Evolutionary conservation across 768 basidiomycete species (phyloP).

Genomic region (Termitomyces sp.): DNA sequence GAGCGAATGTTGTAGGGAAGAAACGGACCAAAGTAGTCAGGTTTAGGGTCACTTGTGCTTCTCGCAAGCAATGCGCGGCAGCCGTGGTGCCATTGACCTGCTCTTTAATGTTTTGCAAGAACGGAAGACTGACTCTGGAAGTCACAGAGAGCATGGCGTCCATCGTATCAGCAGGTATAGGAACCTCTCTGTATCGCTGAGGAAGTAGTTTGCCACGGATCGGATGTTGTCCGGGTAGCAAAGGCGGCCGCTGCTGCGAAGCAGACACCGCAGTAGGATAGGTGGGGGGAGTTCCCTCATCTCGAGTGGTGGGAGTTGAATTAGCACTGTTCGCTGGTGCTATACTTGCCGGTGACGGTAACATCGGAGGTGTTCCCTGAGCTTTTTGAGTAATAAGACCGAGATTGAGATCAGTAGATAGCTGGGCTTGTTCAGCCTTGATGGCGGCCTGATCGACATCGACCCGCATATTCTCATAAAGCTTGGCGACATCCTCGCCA

Average conservation of each 20-base stretch:
- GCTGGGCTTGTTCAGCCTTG: slow-evolving; percentile 32
- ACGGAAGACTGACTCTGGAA: slow-evolving; percentile 39
- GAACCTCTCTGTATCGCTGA: slow-evolving; percentile 29
- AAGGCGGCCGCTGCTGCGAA: slow-evolving; percentile 27
- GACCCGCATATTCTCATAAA: slow-evolving; percentile 29
- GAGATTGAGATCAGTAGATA: slow-evolving; percentile 18
- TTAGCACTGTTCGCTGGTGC: slow-evolving; percentile 66
- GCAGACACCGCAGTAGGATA: slow-evolving; percentile 28
- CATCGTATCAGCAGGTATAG: slow-evolving; percentile 40
- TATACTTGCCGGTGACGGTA: slow-evolving; percentile 75
- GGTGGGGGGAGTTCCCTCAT: slow-evolving; percentile 48
- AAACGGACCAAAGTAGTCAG: slow-evolving; percentile 64
- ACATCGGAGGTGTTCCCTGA: slow-evolving; percentile 63
- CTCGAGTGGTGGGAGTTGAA: slow-evolving; percentile 68
- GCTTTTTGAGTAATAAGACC: slow-evolving; percentile 31
- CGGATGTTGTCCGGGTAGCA: slow-evolving; percentile 25
- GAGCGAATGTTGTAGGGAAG: slow-evolving; percentile 74
- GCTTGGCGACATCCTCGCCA: slow-evolving; percentile 34
- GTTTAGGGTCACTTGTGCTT: slow-evolving; percentile 52
- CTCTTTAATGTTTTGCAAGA: slow-evolving; percentile 40
- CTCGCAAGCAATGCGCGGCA: slow-evolving; percentile 44
- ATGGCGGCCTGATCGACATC: slow-evolving; percentile 39
- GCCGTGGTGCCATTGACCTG: slow-evolving; percentile 32
- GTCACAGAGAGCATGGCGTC: slow-evolving; percentile 40
- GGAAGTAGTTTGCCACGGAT: slow-evolving; percentile 37